Evolutionary conservation across 352 stramenopile species (phyloP), one percentile per base, ranked within the genome.

Genomic region (Phytophthora palmivora): DNA sequence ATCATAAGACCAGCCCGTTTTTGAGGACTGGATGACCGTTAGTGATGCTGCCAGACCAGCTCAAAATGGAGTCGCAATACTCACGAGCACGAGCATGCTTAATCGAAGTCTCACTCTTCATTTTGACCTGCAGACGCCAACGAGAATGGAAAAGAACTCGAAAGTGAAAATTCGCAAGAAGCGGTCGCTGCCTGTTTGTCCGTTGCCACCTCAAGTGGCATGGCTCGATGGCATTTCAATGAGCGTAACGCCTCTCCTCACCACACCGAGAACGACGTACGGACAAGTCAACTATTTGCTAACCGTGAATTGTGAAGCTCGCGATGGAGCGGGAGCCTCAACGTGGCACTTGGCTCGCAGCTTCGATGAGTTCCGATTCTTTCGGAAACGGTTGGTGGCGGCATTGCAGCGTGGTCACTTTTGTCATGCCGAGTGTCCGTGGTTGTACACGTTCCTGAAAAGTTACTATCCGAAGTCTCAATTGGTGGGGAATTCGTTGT

Each of bases 351-450:
- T 74, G 32, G 49, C 68, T 26, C 72, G 70, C 42, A 69, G 50
- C 47, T 86, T 79, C 36, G 73, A 88, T 16, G 77, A 83, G 24
- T 86, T 78, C 26, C 70, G 67, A 12, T 65, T 60, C 34, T 70
- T 77, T 50, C 69, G 79, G 28, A 72, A 82, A 32, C 56, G 69
- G 14, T 34, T 86, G 44, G 38, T 79, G 14, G 11, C 41, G 0
- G 39, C 44, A 15, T 54, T 87, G 54, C 37, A 50, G 32, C 67
- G 58, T 5, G 74, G 75, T 18, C 78, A 84, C 49, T 84, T 83
- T 51, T 84, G 74, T 38, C 43, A 75, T 28, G 78, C 74, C 4
- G 78, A 81, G 52, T 87, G 74, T 47, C 74, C 74, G 56, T 82
- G 67, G 69, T 45, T 87, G 19, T 81, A 69, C 60, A 72, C 70